These are phyloP conservation scores for Blastobotrys apis DNA, from an alignment of 1,139 yeast genomes.

Conservation along the genomic window DNA sequence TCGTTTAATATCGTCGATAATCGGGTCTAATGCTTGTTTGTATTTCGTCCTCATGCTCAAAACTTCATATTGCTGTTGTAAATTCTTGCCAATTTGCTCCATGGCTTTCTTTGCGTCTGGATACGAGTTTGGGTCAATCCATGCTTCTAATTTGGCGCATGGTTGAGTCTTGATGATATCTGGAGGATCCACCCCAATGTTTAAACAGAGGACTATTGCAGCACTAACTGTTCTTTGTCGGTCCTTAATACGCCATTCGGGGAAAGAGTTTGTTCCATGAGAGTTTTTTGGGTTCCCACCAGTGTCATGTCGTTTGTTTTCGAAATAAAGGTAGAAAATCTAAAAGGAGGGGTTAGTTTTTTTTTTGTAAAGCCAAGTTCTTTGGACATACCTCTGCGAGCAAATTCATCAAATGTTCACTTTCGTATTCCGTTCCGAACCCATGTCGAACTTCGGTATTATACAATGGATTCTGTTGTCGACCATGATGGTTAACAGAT, in stretches of 20 bases:
- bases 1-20: constrained; percentile 91
- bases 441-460: constrained; percentile 56
- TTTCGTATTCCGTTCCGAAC: constrained; percentile 60
- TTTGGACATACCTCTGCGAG: constrained; percentile 47
- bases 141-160: constrained; percentile 87
- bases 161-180: constrained; percentile 93
- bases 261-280: constrained; percentile 44
- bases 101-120: constrained; percentile 88
- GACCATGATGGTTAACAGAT: background rate
- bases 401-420: constrained; percentile 59
- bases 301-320: constrained; percentile 86
- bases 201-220: constrained; percentile 82
- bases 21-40: constrained; percentile 88
- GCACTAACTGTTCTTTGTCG: constrained; percentile 95
- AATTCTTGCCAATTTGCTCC: constrained; percentile 82
- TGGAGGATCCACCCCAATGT: constrained; percentile 96
- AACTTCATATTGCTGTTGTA: constrained; percentile 87
- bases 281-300: constrained; percentile 75
- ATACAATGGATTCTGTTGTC: constrained; percentile 14
- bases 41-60: constrained; percentile 82
- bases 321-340: constrained; percentile 74
- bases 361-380: too few species aligned
- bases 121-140: constrained; percentile 85
- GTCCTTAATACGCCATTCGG: constrained; percentile 92
- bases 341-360: constrained; percentile 23